Evolutionary conservation across 345 rosid species (phyloP).

Genomic region (Salix koriyanagi): DNA sequence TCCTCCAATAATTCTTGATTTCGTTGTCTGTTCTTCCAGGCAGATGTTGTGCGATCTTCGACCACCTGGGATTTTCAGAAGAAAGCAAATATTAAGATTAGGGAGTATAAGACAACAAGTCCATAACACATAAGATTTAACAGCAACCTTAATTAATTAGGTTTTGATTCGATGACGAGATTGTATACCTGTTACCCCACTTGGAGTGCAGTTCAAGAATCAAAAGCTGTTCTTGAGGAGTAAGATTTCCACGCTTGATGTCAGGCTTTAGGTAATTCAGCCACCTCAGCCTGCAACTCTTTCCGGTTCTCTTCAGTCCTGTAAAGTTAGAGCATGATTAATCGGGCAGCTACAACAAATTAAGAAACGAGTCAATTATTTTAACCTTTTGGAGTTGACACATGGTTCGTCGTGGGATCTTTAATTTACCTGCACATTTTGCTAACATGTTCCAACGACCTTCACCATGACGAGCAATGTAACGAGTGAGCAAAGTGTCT

Average conservation of each 20-base stretch:
- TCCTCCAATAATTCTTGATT: constrained; percentile 96
- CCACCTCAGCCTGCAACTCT: constrained; percentile 96
- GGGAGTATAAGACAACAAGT: background rate
- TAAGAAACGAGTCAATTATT: background rate
- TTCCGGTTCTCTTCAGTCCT: constrained; percentile 93
- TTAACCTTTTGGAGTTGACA: background rate
- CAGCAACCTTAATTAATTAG: background rate
- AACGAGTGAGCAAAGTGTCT: constrained; percentile 78
- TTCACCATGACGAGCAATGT: constrained; percentile 80
- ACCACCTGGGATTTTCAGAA: constrained; percentile 54
- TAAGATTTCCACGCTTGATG: constrained; percentile 86
- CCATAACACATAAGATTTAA: background rate
- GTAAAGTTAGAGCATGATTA: background rate
- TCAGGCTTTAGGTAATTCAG: constrained; percentile 88
- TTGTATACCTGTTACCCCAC: constrained; percentile 82
- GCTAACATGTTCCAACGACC: constrained; percentile 96
- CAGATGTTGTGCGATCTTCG: constrained; percentile 81
- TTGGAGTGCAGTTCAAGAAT: constrained; percentile 93
- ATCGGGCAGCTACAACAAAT: background rate
- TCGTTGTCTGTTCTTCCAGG: constrained; percentile 97
- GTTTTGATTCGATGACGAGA: background rate
- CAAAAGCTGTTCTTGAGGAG: constrained; percentile 90
- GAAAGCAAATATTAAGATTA: background rate
- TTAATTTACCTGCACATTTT: constrained; percentile 64
- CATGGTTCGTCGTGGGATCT: background rate